These are phyloP conservation scores for Populus deltoides DNA, from an alignment of 345 rosid species.

Conservation along the genomic window DNA sequence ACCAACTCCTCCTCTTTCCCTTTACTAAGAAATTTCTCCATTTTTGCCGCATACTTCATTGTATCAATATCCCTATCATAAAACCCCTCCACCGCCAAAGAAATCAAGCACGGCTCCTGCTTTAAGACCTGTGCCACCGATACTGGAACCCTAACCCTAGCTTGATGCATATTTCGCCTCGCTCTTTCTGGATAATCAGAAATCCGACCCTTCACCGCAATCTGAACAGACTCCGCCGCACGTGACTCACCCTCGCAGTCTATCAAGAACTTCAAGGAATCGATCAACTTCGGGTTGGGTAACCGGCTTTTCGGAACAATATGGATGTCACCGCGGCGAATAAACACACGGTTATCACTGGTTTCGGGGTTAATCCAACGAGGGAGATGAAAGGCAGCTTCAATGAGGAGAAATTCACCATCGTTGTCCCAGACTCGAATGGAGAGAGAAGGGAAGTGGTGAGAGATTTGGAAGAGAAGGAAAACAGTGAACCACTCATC, in stretches of 20 bases:
- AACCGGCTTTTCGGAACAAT: slow-evolving; percentile 49
- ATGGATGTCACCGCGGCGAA: slow-evolving; percentile 65
- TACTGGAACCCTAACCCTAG: slow-evolving; percentile 74
- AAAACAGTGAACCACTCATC: slow-evolving; percentile 89
- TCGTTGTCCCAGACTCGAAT: slow-evolving; percentile 73
- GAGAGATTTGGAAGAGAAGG: slow-evolving; percentile 69
- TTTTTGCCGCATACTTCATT: slow-evolving; percentile 77
- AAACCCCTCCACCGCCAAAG: slow-evolving; percentile 82
- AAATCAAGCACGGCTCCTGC: slow-evolving; percentile 63
- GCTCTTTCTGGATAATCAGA: slow-evolving; percentile 66
- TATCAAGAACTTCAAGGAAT: slow-evolving; percentile 49
- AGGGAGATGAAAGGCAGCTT: slow-evolving; percentile 86
- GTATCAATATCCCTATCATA: slow-evolving; percentile 87
- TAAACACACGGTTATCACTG: slow-evolving; percentile 59
- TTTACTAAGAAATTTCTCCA: slow-evolving; percentile 63
- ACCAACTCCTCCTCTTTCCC: slow-evolving; percentile 63
- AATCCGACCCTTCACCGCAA: slow-evolving; percentile 54
- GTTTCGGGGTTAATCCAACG: slow-evolving; percentile 79
- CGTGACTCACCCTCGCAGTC: slow-evolving; percentile 37
- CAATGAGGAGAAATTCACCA: slow-evolving; percentile 88
- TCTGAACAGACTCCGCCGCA: slow-evolving; percentile 53
- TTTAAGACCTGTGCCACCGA: slow-evolving; percentile 65
- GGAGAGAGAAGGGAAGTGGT: slow-evolving; percentile 54
- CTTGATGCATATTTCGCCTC: slow-evolving; percentile 53
- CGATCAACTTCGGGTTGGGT: slow-evolving; percentile 46